Evolutionary conservation across 306 rosid genomes (phyloP).

Genomic region (Lathyrus tuberosus): DNA sequence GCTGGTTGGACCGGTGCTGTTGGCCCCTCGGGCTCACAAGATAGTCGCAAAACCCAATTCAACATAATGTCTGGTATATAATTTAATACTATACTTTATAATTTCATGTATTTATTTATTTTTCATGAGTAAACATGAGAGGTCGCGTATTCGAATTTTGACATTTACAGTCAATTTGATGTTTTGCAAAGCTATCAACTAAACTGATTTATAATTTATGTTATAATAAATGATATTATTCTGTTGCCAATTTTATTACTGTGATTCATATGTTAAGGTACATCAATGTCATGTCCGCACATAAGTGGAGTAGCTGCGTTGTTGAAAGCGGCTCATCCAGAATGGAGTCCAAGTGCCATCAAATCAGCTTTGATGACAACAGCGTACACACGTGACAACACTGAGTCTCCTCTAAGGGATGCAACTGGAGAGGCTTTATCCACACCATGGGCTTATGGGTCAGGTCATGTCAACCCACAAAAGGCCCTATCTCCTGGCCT

Average conservation of each 20-base stretch:
- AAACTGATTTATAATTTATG: too few relatives aligned
- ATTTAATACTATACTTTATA: too few relatives aligned
- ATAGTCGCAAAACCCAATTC: slow-evolving; percentile 67
- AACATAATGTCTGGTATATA: slow-evolving; percentile 80
- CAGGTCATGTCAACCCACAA: slow-evolving; percentile 87
- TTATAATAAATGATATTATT: too few relatives aligned
- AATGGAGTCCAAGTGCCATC: slow-evolving; percentile 91
- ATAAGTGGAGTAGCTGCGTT: slow-evolving; percentile 84
- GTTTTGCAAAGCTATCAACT: too few relatives aligned
- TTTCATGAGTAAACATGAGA: too few relatives aligned
- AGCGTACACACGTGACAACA: slow-evolving; percentile 75
- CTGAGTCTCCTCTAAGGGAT: slow-evolving; percentile 64
- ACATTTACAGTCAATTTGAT: too few relatives aligned
- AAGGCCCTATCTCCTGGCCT: slow-evolving; percentile 85
- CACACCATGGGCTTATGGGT: slow-evolving; percentile 81
- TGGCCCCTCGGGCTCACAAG: slow-evolving; percentile 77
- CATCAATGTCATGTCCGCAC: slow-evolving; percentile 98
- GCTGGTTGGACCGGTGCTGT: slow-evolving; percentile 78
- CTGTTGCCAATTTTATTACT: neutral
- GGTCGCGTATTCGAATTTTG: too few relatives aligned
- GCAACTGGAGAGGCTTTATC: slow-evolving; percentile 58
- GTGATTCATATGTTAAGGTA: slow-evolving; percentile 54
- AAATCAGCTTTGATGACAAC: slow-evolving; percentile 95
- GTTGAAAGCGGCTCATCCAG: slow-evolving; percentile 88
- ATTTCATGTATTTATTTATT: too few relatives aligned